Conservation (phyloP, 805 yeast species). For the Scheffersomyces stipitis region DNA sequence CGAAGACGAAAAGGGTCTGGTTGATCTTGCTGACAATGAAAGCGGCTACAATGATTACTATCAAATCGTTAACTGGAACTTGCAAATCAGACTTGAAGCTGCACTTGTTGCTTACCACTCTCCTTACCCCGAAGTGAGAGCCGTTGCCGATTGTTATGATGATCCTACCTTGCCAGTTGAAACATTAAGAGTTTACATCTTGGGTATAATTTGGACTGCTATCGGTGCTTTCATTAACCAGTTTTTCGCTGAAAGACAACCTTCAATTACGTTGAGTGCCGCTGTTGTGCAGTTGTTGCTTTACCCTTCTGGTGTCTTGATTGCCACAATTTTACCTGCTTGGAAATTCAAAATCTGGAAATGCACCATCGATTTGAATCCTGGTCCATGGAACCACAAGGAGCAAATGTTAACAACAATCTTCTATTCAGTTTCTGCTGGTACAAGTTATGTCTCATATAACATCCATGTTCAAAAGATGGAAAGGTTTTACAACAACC, state of each 20-base stretch:
- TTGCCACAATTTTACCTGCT: slow-evolving; percentile 36
- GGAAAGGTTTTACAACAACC: slow-evolving; percentile 23
- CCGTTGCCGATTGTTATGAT: slow-evolving; percentile 53
- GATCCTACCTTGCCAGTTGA: slow-evolving; percentile 49
- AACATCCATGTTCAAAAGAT: slow-evolving; percentile 22
- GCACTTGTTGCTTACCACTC: slow-evolving; percentile 38
- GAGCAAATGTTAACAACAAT: slow-evolving; percentile 66
- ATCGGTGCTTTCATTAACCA: slow-evolving; percentile 57
- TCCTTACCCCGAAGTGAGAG: slow-evolving; percentile 42
- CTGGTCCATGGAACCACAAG: slow-evolving; percentile 64
- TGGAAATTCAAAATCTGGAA: slow-evolving; percentile 26
- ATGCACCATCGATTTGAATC: slow-evolving; percentile 46
- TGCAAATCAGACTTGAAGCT: slow-evolving; percentile 38
- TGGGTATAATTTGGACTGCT: slow-evolving; percentile 51
- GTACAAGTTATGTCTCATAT: slow-evolving; percentile 21
- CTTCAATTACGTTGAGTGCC: slow-evolving; percentile 44
- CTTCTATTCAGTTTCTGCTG: slow-evolving; percentile 32
- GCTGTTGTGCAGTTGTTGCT: slow-evolving; percentile 47
- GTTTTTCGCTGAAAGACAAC: slow-evolving; percentile 55
- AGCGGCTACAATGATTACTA: background rate
- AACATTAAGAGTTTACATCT: slow-evolving; percentile 54
- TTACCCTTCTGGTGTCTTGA: slow-evolving; percentile 45
- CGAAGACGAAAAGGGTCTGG: background rate
- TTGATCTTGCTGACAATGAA: background rate
- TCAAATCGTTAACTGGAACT: slow-evolving; percentile 27